phyloP scores from a whole-genome alignment of 2,329 filamentous ascomycete species.

The Coniochaeta ligniaria region DNA sequence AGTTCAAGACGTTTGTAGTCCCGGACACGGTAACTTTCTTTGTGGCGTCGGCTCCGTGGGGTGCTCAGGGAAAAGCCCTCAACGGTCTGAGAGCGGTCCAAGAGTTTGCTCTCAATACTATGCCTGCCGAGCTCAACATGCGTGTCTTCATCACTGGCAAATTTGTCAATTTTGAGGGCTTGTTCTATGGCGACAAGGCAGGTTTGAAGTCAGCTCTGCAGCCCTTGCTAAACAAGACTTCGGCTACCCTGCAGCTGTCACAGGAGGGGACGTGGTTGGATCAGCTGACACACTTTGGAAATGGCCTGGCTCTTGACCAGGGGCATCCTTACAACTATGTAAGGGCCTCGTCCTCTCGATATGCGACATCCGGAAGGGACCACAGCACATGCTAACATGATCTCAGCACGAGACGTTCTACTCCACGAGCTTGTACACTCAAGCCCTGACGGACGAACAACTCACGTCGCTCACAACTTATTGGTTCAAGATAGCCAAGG shows the following conservation, averaged over 20 bases:
- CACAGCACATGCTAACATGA: not conserved
- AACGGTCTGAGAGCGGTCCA: conserved; percentile 20
- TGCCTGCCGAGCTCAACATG: conserved; percentile 34
- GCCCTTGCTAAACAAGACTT: conserved; percentile 25
- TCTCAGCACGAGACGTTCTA: conserved; percentile 33
- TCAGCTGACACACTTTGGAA: conserved; percentile 24
- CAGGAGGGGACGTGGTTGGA: conserved; percentile 22
- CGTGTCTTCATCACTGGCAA: conserved; percentile 26
- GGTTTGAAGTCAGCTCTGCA: conserved; percentile 22
- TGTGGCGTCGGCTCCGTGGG: conserved; percentile 19
- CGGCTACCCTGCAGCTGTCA: conserved; percentile 22
- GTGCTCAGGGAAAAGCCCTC: conserved; percentile 15
- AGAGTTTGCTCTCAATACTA: conserved; percentile 19
- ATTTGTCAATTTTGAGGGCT: conserved; percentile 28
- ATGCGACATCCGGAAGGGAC: not conserved
- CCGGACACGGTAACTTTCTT: conserved; percentile 25
- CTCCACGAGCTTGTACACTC: conserved; percentile 31
- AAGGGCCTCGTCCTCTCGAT: not conserved
- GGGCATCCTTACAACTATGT: conserved; percentile 19
- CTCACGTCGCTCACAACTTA: conserved; percentile 29
- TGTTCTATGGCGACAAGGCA: conserved; percentile 28
- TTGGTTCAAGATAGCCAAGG: conserved; percentile 29
- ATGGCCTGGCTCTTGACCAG: conserved; percentile 20
- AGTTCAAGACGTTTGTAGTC: conserved; percentile 29
- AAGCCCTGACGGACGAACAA: conserved; percentile 24